These are phyloP conservation scores for Boletus mariae DNA, from an alignment of 1,284 basidiomycete species.

Conservation along the genomic window DNA sequence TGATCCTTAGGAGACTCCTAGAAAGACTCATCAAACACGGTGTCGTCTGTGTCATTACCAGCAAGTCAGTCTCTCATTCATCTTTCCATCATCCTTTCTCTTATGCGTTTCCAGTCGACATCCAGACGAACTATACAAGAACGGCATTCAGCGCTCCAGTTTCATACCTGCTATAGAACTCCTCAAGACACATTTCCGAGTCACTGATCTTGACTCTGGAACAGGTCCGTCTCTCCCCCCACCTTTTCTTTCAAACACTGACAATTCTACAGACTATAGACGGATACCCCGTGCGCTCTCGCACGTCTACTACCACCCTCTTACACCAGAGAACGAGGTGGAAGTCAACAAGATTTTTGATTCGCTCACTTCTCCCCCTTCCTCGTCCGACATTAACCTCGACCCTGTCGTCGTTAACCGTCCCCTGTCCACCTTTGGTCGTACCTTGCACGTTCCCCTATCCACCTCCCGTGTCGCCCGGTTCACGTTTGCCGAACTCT, in stretches of 20 bases:
- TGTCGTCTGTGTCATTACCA: conserved; percentile 94
- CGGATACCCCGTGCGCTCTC: conserved; percentile 86
- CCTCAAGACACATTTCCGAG: conserved; percentile 81
- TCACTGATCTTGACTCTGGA: conserved; percentile 91
- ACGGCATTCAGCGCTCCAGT: conserved; percentile 95
- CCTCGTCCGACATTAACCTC: conserved; percentile 22
- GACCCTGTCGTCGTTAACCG: conserved; percentile 64
- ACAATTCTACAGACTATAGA: conserved; percentile 73
- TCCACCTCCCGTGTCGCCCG: conserved; percentile 78
- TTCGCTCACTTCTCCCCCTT: conserved; percentile 56
- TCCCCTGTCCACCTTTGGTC: conserved; percentile 84
- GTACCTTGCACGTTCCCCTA: conserved; percentile 76
- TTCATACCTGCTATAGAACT: conserved; percentile 96
- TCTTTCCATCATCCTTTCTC: conserved; percentile 1
- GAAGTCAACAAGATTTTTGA: conserved; percentile 85
- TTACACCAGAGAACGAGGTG: conserved; percentile 57
- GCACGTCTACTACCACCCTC: conserved; percentile 87
- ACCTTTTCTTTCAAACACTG: neutral
- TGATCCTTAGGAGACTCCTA: conserved; percentile 77
- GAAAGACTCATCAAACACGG: conserved; percentile 85
- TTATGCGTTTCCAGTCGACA: conserved; percentile 70
- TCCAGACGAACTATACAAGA: conserved; percentile 97
- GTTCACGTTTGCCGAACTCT: conserved; percentile 87
- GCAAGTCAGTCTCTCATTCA: conserved; percentile 64
- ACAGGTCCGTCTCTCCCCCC: conserved; percentile 55